A percentile compares a stretch with the other conserved stretches of the same genome.
Evolutionary conservation across 2,329 filamentous ascomycete species (phyloP).

Genomic region (Aspergillus pseudoviridinutans): DNA sequence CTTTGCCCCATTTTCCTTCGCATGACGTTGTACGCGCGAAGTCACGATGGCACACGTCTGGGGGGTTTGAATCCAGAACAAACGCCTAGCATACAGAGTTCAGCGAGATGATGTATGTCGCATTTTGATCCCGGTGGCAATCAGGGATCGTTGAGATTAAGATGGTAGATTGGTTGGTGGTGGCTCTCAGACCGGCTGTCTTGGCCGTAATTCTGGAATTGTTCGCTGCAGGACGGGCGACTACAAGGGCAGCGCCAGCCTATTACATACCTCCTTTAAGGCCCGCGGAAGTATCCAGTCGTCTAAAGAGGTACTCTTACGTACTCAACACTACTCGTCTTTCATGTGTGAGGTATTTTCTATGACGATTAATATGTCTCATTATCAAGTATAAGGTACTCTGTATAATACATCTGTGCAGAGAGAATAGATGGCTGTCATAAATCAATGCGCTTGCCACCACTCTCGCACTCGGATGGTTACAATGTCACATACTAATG

Average conservation of each 20-base stretch:
- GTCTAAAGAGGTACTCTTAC: too few species aligned
- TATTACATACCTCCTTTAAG: background rate
- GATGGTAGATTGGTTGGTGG: constrained; percentile 8
- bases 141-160: constrained; percentile 1
- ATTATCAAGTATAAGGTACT: background rate
- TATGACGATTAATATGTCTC: too few species aligned
- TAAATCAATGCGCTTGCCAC: background rate
- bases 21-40: background rate
- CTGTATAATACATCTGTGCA: background rate
- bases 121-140: constrained; percentile 4
- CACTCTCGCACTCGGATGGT: background rate
- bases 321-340: too few species aligned
- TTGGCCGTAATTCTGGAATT: constrained; percentile 28
- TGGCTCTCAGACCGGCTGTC: constrained; percentile 15
- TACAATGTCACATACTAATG: background rate
- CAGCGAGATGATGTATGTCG: constrained; percentile 4
- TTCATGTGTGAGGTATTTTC: too few species aligned
- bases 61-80: background rate
- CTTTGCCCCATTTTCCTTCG: background rate
- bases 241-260: background rate
- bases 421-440: background rate
- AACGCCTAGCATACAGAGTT: background rate
- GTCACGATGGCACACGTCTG: background rate
- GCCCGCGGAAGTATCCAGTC: too few species aligned
- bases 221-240: constrained; percentile 28